These are phyloP conservation scores for Phytophthora palmivora DNA, from an alignment of 352 stramenopile genomes.

Conservation along the genomic window DNA sequence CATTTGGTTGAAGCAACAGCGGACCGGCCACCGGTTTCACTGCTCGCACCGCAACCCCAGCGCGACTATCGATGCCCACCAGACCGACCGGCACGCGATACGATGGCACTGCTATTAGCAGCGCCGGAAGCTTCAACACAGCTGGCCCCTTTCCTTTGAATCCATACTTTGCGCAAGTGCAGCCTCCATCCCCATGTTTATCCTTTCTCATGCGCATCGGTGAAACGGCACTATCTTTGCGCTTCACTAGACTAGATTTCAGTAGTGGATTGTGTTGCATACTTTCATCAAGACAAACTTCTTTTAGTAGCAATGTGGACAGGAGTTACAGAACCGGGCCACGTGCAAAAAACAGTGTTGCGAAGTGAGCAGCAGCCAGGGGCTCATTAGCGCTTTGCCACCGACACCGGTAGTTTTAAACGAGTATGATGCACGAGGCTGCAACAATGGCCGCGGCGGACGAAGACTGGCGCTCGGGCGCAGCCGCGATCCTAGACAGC, in stretches of 20 bases:
- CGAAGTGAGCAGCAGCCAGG: conserved; percentile 27
- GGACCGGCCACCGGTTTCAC: conserved; percentile 20
- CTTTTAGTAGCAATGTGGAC: conserved; percentile 20
- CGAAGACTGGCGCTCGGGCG: conserved; percentile 25
- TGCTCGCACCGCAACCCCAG: conserved; percentile 22
- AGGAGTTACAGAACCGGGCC: background rate
- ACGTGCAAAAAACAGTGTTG: background rate
- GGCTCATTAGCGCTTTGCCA: conserved; percentile 25
- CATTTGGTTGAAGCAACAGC: conserved; percentile 29
- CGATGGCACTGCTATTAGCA: too few species aligned
- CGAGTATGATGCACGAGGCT: conserved; percentile 24
- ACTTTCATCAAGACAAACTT: conserved; percentile 14
- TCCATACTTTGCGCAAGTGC: background rate
- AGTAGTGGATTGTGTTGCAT: conserved; percentile 26
- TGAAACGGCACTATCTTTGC: conserved; percentile 7
- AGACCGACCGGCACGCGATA: conserved; percentile 1
- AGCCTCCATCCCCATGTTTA: conserved; percentile 19
- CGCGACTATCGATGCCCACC: conserved; percentile 15
- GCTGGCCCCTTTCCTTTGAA: conserved; percentile 4
- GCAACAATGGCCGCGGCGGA: conserved; percentile 6
- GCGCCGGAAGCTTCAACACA: conserved; percentile 30
- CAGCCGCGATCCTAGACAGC: conserved; percentile 24
- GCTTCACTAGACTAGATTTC: background rate
- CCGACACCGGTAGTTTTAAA: background rate
- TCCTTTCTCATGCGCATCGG: background rate